Percentiles rank a stretch among this genome's conserved stretches.
Conservation (phyloP, 1,284 basidiomycete species). For the Schizophyllum amplum region DNA sequence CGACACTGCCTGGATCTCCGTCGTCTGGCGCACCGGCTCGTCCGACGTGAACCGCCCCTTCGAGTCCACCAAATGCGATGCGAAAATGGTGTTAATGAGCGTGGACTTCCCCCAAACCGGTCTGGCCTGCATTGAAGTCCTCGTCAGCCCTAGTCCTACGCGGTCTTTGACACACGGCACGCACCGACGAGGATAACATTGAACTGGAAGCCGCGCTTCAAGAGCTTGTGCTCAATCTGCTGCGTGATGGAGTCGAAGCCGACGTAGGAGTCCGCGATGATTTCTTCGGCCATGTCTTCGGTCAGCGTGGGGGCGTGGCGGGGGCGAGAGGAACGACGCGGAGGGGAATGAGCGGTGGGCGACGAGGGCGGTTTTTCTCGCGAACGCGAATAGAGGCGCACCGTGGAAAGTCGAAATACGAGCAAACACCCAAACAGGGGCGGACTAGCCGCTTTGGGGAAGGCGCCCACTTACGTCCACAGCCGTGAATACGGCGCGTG, state of each 20-base stretch:
- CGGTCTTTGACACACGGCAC: slow-evolving; percentile 24
- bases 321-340: neutral
- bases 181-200: slow-evolving; percentile 92
- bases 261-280: slow-evolving; percentile 82
- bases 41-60: slow-evolving; percentile 90
- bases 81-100: slow-evolving; percentile 98
- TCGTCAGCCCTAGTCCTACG: slow-evolving; percentile 1
- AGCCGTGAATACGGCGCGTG: no score
- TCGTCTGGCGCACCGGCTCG: slow-evolving; percentile 87
- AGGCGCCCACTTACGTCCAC: no score
- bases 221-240: slow-evolving; percentile 98
- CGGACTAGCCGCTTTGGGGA: neutral
- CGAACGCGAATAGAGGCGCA: neutral
- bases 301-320: neutral
- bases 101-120: slow-evolving; percentile 98
- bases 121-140: slow-evolving; percentile 62
- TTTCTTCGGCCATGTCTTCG: slow-evolving; percentile 49
- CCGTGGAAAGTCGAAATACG: neutral
- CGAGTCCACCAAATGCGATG: slow-evolving; percentile 94
- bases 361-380: neutral
- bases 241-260: slow-evolving; percentile 95
- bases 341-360: no score
- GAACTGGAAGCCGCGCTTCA: slow-evolving; percentile 99
- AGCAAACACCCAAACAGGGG: neutral
- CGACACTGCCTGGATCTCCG: slow-evolving; percentile 92